Conservation (phyloP, 2,329 filamentous ascomycete genomes). For the Biscogniauxia mediterranea region DNA sequence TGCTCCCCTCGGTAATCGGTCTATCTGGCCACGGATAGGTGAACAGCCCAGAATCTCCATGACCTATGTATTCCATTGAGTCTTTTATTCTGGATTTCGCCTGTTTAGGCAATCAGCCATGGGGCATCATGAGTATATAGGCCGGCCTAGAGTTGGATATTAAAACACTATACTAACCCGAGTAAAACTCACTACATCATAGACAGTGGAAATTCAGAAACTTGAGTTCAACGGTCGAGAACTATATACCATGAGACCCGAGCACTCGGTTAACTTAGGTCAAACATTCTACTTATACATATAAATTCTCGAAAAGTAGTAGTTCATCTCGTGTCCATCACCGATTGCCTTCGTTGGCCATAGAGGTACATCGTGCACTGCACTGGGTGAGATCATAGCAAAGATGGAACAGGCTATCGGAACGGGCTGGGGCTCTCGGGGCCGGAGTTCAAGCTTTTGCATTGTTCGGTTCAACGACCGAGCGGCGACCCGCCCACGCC, state of each 20-base stretch:
- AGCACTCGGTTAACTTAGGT: not conserved
- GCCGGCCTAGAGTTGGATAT: no score
- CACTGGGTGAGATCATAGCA: not conserved
- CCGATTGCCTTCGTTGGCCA: not conserved
- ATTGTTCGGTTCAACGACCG: not conserved
- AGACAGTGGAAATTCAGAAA: no score
- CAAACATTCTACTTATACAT: not conserved
- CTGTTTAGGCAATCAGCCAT: not conserved
- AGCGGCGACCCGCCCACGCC: not conserved
- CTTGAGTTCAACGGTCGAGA: no score
- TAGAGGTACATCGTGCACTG: not conserved
- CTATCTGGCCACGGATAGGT: not conserved
- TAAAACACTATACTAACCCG: no score
- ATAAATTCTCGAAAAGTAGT: not conserved
- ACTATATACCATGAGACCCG: not conserved
- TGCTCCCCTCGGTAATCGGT: constrained; percentile 21
- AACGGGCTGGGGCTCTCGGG: not conserved
- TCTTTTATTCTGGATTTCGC: not conserved
- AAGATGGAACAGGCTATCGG: not conserved
- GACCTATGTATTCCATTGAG: not conserved
- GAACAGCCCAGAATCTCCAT: not conserved
- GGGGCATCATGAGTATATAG: not conserved
- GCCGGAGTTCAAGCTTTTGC: not conserved
- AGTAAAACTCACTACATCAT: no score
- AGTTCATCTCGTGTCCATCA: not conserved